Percentiles rank a stretch among this genome's conserved stretches.
phyloP scores from a whole-genome alignment of 2,329 filamentous ascomycete genomes.

The Teratosphaeria nubilosa region DNA sequence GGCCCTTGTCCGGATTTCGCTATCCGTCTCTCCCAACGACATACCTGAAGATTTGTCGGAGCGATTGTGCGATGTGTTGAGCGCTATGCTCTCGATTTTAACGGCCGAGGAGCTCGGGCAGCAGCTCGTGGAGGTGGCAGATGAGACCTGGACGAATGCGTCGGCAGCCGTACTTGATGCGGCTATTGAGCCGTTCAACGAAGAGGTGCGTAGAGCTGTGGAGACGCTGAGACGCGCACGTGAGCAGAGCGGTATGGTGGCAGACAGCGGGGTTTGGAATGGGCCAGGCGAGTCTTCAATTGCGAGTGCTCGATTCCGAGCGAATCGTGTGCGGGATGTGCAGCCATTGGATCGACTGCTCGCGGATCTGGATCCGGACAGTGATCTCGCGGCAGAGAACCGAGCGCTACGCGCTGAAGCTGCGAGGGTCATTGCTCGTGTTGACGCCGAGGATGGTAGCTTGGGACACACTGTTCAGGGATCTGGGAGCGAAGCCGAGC shows the following conservation, averaged over 20 bases:
- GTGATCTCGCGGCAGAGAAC: background rate
- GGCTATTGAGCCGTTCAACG: background rate
- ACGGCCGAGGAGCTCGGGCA: background rate
- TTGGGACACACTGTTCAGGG: background rate
- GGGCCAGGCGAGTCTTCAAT: background rate
- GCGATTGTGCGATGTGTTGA: background rate
- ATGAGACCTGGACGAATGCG: background rate
- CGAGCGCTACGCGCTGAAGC: background rate
- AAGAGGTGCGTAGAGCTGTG: background rate
- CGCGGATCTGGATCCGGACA: background rate
- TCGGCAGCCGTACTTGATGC: background rate
- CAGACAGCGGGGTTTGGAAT: background rate
- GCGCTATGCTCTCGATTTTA: background rate
- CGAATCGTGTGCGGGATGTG: background rate
- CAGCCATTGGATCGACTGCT: background rate
- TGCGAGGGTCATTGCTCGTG: background rate
- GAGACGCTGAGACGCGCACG: background rate
- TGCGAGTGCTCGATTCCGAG: background rate
- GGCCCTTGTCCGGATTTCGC: background rate
- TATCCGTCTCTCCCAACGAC: background rate
- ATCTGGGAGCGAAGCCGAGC: background rate
- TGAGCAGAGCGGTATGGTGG: background rate
- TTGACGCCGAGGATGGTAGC: background rate
- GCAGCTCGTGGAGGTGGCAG: background rate
- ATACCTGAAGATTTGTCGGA: background rate